Base-by-base conservation (phyloP, 2,329 filamentous ascomycete species). In the Colletotrichum chrysophilum region DNA sequence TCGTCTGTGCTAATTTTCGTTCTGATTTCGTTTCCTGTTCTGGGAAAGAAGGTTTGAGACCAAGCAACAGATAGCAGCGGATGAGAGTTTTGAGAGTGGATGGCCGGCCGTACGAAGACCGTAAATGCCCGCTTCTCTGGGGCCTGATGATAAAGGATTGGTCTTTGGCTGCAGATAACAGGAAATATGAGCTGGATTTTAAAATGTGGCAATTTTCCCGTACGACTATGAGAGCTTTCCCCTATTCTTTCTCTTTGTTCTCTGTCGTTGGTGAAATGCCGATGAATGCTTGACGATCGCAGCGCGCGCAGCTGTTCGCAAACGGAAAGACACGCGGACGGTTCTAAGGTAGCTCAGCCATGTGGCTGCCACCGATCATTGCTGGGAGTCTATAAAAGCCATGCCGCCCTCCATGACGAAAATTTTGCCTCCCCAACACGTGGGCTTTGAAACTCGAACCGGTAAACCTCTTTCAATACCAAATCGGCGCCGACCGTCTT, bases 101-200 rank as follows among this genome's bases (percentile, higher is more conserved):
- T 13, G 43, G 10, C 43, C n/a, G 43, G n/a, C 43, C 43, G 43
- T 52, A 52, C 43, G 43, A 52, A 7, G n/a, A 52, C 5, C n/a
- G 6, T 13, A 2, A 52, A 52, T 52, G n/a, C 0, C 3, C n/a
- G 1, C 1, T 52, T 52, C 43, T 0, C 43, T 21, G n/a, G 2
- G 43, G 43, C 43, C 10, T 1, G 10, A 21, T 21, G 43, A 24
- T 21, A 52, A 21, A 21, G 43, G 12, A 24, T 24, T 13, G n/a
- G 43, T 13, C n/a, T 21, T 21, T 2, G 9, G n/a, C 43, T 52
- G n/a, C 43, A 52, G n/a, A 2, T 52, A 52, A 52, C n/a, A 10
- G 43, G 0, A 52, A 52, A 52, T 52, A 52, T 52, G 43, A 52
- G 12, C 10, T 52, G 43, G 4, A 52, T 7, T 52, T 52, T 7